Base-by-base conservation (phyloP, 768 basidiomycete species). In the Pisolithus microcarpus region DNA sequence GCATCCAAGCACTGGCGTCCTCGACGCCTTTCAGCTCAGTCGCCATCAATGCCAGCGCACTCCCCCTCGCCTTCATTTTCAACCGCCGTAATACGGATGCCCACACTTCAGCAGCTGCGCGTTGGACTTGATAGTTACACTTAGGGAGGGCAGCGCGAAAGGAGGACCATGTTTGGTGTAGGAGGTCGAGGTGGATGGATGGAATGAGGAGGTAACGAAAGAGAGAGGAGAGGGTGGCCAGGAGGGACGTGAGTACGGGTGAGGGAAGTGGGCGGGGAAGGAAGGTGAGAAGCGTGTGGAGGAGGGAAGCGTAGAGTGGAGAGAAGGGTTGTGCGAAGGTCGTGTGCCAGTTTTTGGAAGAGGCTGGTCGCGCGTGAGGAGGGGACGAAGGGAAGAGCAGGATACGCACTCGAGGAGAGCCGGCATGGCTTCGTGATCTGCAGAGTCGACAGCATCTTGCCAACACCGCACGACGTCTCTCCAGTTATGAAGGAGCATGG, bases 81-180 rank as follows among this genome's bases (percentile, higher is more conserved):
- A 93, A 68, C 57, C 87, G 76, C 45, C 93, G 74, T 39, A 95
- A 60, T 0, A 85, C 76, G 0, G 79, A 80, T 0, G 84, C 89
- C 94, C 91, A 96, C 4, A 91, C 89, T 61, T 96, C 91, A 0
- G 90, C 85, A 9, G 87, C 76, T 1, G 86, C 81, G 23, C 86
- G 71, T 60, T 87, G 87, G 2, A 90, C 77, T 52, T 92, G 87
- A 0, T 80, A 75, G 50, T 77, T 69, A 62, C 86, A 89, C 51
- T 72, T 75, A 3, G 77, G 76, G 8, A 91, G 63, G 1, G 75
- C 69, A 0, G 64, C 60, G 23, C 72, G 71, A 38, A 91, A 67
- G 26, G 67, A 59, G 5, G 63, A 49, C 88, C 88, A 91, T 3
- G 86, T 83, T 39, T 74, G 70, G 39, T 77, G 72, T 23, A 86